Evolutionary conservation across 345 rosid genomes (phyloP).

Genomic region (Cardamine chenopodiifolia): DNA sequence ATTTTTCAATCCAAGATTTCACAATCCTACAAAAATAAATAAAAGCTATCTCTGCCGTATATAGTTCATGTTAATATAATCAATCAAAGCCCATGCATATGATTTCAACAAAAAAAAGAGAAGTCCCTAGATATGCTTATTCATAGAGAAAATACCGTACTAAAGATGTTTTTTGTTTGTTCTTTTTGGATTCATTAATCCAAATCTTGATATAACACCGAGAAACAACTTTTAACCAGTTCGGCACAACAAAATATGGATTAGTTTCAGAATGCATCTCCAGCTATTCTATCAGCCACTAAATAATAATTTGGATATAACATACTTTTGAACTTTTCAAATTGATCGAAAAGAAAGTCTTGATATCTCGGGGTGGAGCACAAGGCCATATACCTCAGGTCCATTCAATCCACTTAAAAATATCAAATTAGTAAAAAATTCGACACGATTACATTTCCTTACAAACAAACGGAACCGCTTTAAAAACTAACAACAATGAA

Average conservation of each 20-base stretch:
- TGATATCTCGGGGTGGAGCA: neutral
- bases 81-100: neutral
- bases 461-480: slow-evolving; percentile 13
- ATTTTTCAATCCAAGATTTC: no score
- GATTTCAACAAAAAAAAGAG: no score
- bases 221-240: neutral
- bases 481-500: slow-evolving; percentile 12
- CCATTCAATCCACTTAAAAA: slow-evolving; percentile 11
- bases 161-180: neutral
- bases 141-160: neutral
- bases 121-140: neutral
- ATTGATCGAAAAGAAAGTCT: neutral
- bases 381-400: neutral
- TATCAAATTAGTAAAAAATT: slow-evolving; percentile 9
- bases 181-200: neutral
- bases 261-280: neutral
- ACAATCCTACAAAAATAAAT: no score
- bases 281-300: neutral
- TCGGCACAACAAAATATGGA: neutral
- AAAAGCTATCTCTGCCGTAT: neutral
- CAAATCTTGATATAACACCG: neutral
- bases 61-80: neutral
- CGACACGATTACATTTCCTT: slow-evolving; percentile 25
- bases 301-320: neutral
- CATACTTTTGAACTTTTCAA: neutral